A percentile compares a stretch with the other conserved stretches of the same genome.
These are phyloP conservation scores for Chloromonas sp. DNA, from an alignment of 163 green algal species.

Conservation along the genomic window DNA sequence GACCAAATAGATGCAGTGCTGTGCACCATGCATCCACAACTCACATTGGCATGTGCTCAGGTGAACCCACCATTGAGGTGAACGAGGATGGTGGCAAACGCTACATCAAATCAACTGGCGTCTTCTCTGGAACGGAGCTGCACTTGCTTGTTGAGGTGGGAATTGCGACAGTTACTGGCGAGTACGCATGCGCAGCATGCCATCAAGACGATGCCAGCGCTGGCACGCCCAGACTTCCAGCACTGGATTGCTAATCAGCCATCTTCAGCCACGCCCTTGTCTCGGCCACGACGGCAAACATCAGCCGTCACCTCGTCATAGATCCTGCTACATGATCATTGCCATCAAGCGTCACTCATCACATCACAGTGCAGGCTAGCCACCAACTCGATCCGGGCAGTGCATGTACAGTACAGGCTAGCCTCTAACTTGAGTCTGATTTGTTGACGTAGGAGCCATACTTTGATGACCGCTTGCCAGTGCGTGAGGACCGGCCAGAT, in stretches of 20 bases:
- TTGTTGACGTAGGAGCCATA: constrained; percentile 20
- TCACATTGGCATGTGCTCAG: background rate
- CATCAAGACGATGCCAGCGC: background rate
- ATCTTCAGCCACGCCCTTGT: too few species aligned
- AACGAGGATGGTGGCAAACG: constrained; percentile 30
- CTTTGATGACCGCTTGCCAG: constrained; percentile 49
- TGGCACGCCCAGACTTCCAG: too few species aligned
- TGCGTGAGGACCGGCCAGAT: constrained; percentile 40
- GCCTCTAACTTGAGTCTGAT: too few species aligned
- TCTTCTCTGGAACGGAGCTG: constrained; percentile 58
- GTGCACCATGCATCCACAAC: background rate
- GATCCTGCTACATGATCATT: too few species aligned
- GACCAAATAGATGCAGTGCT: background rate
- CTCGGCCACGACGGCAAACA: too few species aligned
- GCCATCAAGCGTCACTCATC: too few species aligned
- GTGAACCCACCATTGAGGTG: background rate
- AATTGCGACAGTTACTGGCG: too few species aligned
- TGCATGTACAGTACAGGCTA: too few species aligned
- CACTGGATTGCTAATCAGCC: too few species aligned
- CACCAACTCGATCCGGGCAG: too few species aligned
- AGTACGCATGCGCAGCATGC: background rate
- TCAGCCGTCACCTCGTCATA: too few species aligned
- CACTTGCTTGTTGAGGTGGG: constrained; percentile 36
- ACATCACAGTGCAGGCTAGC: too few species aligned
- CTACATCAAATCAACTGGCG: constrained; percentile 43